These are phyloP conservation scores for Cyberlindnera veronae DNA, from an alignment of 805 yeast species.

Conservation along the genomic window DNA sequence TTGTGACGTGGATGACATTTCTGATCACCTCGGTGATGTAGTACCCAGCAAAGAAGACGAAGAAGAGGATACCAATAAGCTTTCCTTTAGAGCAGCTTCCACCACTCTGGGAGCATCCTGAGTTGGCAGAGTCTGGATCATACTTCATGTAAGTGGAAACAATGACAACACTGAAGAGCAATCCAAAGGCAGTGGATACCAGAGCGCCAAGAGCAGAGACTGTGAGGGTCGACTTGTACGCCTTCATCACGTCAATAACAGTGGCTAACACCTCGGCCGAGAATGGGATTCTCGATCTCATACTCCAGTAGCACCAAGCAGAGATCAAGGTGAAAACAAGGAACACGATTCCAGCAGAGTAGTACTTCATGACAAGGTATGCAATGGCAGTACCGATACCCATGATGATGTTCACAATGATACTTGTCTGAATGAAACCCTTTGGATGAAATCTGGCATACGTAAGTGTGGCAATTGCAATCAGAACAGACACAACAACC, in stretches of 20 bases:
- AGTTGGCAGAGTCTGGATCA: constrained; percentile 50
- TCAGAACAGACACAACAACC: constrained; percentile 53
- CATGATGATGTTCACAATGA: constrained; percentile 60
- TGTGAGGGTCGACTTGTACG: constrained; percentile 64
- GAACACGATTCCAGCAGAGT: constrained; percentile 78
- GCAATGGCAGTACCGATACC: constrained; percentile 77
- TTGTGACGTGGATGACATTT: constrained; percentile 75
- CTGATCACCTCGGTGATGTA: constrained; percentile 79
- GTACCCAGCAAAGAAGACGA: constrained; percentile 78
- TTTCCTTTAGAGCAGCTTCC: constrained; percentile 57
- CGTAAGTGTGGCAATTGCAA: constrained; percentile 52
- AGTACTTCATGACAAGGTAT: constrained; percentile 63
- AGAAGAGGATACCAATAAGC: constrained; percentile 66
- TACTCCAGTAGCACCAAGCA: constrained; percentile 70
- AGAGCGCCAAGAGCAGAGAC: constrained; percentile 59
- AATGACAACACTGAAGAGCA: constrained; percentile 62
- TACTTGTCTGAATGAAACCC: constrained; percentile 63
- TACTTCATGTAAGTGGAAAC: constrained; percentile 78
- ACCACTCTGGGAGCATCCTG: constrained; percentile 48
- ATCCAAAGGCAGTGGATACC: constrained; percentile 58
- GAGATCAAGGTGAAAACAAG: constrained; percentile 60
- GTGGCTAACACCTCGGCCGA: constrained; percentile 66
- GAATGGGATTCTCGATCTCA: constrained; percentile 68
- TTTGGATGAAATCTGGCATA: constrained; percentile 65
- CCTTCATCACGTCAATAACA: constrained; percentile 73